Evolutionary conservation across 2,329 filamentous ascomycete species (phyloP), one percentile per base, ranked within the genome.

Genomic region (Hirsutella rhossiliensis): DNA sequence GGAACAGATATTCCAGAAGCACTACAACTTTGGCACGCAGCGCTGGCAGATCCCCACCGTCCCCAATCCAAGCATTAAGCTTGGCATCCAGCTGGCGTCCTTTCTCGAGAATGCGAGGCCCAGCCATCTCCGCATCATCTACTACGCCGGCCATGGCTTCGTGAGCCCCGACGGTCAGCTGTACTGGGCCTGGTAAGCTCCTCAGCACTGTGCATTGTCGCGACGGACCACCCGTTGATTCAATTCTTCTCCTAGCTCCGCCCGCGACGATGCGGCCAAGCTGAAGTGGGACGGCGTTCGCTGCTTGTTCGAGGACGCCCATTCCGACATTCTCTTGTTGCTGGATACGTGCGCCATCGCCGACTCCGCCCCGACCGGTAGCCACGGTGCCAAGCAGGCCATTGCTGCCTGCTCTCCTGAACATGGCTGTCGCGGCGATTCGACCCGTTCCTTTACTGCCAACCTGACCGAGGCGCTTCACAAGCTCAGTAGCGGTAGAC

Each of bases 261-360:
- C 68, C 38, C 67, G 69, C 40, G 71, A 75, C 48, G 73, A 78
- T 54, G 70, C 77, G n/a, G 66, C 75, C 29, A 78, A 72, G 57
- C 62, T 82, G 27, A 80, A 75, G 52, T 82, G 78, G 78, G 71
- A 74, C 50, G 73, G 73, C n/a, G 68, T 82, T 2, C 72, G 75
- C 45, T 78, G 72, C 54, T 60, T 80, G 15, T 70, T 82, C 42
- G 77, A 82, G 49, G 76, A 82, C 56, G 71, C 75, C 2, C 72
- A 73, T 48, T 78, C 76, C 4, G 78, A 82, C 56, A 75, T 82
- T 31, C 65, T 82, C 13, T 61, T 82, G 5, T 60, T 82, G 12
- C 65, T 82, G 23, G 78, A 82, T 56, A 75, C 74, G n/a, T 80
- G 76, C 53, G 69, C 73, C 11, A 57, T 72, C n/a, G 66, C 68